A percentile compares a stretch with the other conserved stretches of the same genome.
phyloP scores from a whole-genome alignment of 768 basidiomycete species.

The Boletus vinaceobasis region DNA sequence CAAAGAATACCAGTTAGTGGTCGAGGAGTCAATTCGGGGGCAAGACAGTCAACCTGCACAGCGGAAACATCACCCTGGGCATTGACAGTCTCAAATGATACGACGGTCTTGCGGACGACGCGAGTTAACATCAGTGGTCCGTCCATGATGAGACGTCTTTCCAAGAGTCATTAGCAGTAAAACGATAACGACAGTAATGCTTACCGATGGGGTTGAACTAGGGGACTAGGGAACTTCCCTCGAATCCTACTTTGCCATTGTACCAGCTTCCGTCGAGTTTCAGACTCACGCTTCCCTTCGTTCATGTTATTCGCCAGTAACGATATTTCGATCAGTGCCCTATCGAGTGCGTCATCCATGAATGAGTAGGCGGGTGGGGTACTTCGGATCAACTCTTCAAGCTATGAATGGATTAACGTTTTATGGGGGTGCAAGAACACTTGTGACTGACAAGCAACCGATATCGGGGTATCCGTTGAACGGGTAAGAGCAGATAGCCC shows the following conservation, averaged over 20 bases:
- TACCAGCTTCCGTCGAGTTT: constrained; percentile 86
- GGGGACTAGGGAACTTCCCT: constrained; percentile 91
- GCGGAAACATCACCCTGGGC: constrained; percentile 73
- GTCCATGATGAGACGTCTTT: constrained; percentile 89
- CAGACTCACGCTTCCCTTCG: constrained; percentile 94
- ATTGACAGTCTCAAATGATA: constrained; percentile 78
- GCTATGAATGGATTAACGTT: constrained; percentile 30
- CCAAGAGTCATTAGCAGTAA: constrained; percentile 6
- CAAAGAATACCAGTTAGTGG: constrained; percentile 80
- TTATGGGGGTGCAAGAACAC: constrained; percentile 1
- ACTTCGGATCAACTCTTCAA: constrained; percentile 82
- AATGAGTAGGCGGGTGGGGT: constrained; percentile 79
- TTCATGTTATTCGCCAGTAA: constrained; percentile 93
- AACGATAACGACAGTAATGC: constrained; percentile 15
- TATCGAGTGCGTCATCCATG: constrained; percentile 79
- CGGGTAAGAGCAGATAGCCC: constrained; percentile 89
- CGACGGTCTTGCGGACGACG: constrained; percentile 82
- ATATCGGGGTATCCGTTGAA: constrained; percentile 98
- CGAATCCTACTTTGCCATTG: constrained; percentile 88
- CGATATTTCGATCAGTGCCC: constrained; percentile 83
- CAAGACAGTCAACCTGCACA: constrained; percentile 88
- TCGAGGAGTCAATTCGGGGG: constrained; percentile 80
- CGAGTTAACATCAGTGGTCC: constrained; percentile 81
- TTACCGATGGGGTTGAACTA: constrained; percentile 96
- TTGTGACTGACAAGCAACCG: constrained; percentile 71